phyloP scores from a whole-genome alignment of 176 grass and related monocot genomes.

The Rhipidocladum racemiflorum region DNA sequence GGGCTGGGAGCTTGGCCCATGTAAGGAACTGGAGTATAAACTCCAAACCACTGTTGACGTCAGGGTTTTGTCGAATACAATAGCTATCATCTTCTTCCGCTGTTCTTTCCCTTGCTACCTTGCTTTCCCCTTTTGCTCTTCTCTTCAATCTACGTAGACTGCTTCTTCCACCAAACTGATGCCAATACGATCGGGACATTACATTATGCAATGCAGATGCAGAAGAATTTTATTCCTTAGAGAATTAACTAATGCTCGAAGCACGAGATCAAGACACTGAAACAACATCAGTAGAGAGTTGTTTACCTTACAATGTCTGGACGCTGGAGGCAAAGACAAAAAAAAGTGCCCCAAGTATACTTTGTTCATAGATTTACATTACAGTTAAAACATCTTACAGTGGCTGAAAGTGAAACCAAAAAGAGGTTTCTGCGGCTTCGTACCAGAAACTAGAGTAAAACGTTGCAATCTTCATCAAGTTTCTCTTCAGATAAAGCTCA shows the following conservation, averaged over 20 bases:
- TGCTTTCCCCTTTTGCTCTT: no score
- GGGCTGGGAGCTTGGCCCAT: no score
- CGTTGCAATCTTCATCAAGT: constrained; percentile 16
- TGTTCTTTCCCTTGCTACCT: no score
- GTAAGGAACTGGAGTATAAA: no score
- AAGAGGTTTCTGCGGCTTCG: constrained; percentile 17
- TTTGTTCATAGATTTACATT: constrained; percentile 34
- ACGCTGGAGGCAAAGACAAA: constrained; percentile 4
- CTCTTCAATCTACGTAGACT: no score
- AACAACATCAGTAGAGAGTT: constrained; percentile 6
- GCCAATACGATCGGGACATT: no score
- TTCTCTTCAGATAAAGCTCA: constrained; percentile 23
- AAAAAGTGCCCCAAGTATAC: constrained; percentile 14
- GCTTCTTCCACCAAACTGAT: no score
- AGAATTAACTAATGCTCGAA: constrained; percentile 22
- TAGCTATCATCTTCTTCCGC: no score
- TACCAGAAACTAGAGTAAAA: constrained; percentile 20
- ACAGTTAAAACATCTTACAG: constrained; percentile 20
- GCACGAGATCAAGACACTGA: constrained; percentile 33
- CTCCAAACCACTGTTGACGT: no score
- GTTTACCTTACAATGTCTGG: constrained; percentile 26
- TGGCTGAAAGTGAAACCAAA: constrained; percentile 18
- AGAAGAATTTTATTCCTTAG: constrained; percentile 51
- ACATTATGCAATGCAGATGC: constrained; percentile 44
- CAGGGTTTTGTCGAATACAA: no score